phyloP scores from a whole-genome alignment of 140 eudicot genomes.

The Anethum foeniculum region DNA sequence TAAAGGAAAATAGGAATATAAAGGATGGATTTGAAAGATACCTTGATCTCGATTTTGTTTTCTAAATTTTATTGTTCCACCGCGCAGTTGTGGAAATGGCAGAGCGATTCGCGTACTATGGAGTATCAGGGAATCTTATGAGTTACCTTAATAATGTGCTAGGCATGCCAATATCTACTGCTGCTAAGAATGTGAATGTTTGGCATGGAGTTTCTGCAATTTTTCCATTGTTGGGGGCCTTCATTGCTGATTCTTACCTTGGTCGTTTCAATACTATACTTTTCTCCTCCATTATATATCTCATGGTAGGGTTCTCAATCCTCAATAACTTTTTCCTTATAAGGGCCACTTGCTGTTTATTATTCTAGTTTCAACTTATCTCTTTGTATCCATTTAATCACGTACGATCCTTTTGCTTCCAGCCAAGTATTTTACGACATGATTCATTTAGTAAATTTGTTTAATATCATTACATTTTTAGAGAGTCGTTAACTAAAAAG shows the following conservation, averaged over 20 bases:
- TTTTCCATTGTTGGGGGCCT: constrained; percentile 57
- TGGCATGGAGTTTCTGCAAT: constrained; percentile 64
- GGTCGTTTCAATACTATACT: constrained; percentile 53
- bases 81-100: constrained; percentile 51
- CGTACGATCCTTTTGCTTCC: neutral
- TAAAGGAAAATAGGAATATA: neutral
- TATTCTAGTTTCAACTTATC: neutral
- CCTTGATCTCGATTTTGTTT: neutral
- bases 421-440: neutral
- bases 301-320: constrained; percentile 28
- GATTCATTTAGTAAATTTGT: neutral
- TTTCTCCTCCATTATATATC: constrained; percentile 42
- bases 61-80: neutral
- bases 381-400: neutral
- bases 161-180: constrained; percentile 35
- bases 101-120: constrained; percentile 54
- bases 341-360: neutral
- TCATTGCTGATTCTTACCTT: constrained; percentile 52
- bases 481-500: neutral
- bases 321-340: neutral
- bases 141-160: constrained; percentile 43
- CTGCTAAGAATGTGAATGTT: constrained; percentile 53
- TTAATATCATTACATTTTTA: neutral
- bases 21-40: too few relatives aligned
- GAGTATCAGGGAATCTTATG: constrained; percentile 53